Conservation (phyloP, 805 yeast species). For the Suhomyces vadensis region DNA sequence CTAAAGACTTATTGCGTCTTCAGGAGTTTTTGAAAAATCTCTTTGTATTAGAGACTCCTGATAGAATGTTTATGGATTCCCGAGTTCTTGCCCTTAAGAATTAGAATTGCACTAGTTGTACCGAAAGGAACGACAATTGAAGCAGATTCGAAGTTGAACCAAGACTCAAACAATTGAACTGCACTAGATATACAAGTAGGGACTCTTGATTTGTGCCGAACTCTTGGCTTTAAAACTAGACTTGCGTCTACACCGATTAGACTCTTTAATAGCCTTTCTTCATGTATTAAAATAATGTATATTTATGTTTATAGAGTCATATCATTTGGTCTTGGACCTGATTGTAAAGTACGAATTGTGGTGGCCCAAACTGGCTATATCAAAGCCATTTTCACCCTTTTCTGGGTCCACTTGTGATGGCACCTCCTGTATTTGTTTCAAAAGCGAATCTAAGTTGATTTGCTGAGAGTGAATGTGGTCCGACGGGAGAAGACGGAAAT, state of each 20-base stretch:
- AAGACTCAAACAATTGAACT: too few relatives aligned
- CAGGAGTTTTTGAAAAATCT: constrained; percentile 69
- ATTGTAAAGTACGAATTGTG: constrained; percentile 6
- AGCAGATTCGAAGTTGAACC: too few relatives aligned
- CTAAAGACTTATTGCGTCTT: constrained; percentile 58
- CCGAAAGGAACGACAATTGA: background rate
- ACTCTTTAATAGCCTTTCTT: too few relatives aligned
- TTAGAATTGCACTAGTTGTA: background rate
- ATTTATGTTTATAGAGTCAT: too few relatives aligned
- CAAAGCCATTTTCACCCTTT: constrained; percentile 15
- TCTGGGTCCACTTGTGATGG: constrained; percentile 7
- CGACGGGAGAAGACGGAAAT: constrained; percentile 35
- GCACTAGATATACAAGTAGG: background rate
- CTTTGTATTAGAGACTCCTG: constrained; percentile 70
- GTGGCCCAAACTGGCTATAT: constrained; percentile 4
- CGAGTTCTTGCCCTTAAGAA: constrained; percentile 40
- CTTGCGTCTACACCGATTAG: too few relatives aligned
- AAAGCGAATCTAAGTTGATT: constrained; percentile 20
- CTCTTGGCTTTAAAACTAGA: too few relatives aligned
- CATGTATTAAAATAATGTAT: too few relatives aligned
- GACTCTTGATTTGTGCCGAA: too few relatives aligned
- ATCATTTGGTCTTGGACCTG: background rate
- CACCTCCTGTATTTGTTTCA: constrained; percentile 8
- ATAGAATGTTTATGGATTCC: constrained; percentile 78
- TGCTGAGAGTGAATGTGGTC: constrained; percentile 32